A percentile compares a stretch with the other conserved stretches of the same genome.
Evolutionary conservation across 768 basidiomycete species (phyloP).

Genomic region (Boletus sp.): DNA sequence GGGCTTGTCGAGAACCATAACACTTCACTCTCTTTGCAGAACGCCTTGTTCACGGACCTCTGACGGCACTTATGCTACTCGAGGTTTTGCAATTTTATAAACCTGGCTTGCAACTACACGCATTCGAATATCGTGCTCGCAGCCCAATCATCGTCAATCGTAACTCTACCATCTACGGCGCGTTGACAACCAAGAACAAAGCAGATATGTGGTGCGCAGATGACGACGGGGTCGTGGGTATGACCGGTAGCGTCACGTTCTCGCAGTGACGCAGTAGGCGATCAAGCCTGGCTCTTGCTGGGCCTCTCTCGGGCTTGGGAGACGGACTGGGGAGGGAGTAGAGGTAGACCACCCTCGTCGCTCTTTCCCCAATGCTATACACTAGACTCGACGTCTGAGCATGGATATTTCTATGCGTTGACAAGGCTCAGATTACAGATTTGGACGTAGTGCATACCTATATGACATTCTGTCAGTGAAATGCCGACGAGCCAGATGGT

Average conservation of each 20-base stretch:
- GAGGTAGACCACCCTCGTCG: neutral
- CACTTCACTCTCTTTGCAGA: conserved; percentile 39
- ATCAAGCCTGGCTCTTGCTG: no score
- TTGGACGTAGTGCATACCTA: conserved; percentile 26
- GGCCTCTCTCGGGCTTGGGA: neutral
- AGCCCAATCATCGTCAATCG: conserved; percentile 60
- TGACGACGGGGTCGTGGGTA: conserved; percentile 58
- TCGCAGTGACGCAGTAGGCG: conserved; percentile 3
- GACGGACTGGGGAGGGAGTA: no score
- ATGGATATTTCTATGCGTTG: neutral
- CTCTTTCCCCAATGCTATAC: neutral
- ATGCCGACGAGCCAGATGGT: neutral
- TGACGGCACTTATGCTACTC: conserved; percentile 76
- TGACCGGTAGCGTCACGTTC: conserved; percentile 54
- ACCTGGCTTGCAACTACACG: conserved; percentile 43
- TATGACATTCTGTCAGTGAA: conserved; percentile 8
- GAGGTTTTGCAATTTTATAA: conserved; percentile 54
- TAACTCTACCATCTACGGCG: conserved; percentile 45
- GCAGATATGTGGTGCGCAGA: conserved; percentile 58
- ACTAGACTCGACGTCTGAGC: neutral
- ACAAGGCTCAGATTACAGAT: neutral
- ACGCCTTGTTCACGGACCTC: conserved; percentile 80
- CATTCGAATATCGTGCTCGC: conserved; percentile 68
- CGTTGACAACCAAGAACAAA: conserved; percentile 36
- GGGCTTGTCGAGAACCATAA: neutral